Evolutionary conservation across 2,329 filamentous ascomycete species (phyloP), one percentile per base, ranked within the genome.

Genomic region (Epichloe scottii): DNA sequence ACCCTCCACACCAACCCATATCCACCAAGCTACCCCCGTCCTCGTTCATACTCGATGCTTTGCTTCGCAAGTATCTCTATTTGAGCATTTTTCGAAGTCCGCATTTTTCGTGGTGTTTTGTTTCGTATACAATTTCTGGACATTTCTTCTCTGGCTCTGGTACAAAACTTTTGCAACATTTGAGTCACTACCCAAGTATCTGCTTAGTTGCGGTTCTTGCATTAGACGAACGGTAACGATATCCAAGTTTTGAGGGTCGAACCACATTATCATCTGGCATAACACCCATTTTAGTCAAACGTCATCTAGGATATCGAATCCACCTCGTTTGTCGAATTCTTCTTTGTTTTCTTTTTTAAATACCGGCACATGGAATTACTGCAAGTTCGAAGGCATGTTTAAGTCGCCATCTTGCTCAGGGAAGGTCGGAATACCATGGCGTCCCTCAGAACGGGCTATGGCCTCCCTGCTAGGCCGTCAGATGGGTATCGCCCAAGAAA

Each of bases 381-480:
- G 21, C n/a, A 10, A 19, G 5, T 37, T 42, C 48, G 46, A 49
- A 59, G 56, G 54, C 53, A 58, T 60, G 57, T 49, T 53, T 30
- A 43, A 51, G 43, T 39, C 15, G 51, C 48, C 39, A 58, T 48
- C 56, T 53, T 59, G 33, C 8, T 46, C 46, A 44, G 14, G 30
- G 38, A 60, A 62, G 57, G 56, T 61, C 59, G 63, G 63, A 61
- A 59, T 53, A 68, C 52, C 55, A 74, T 74, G 72, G 68, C 70
- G 63, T 68, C 70, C 59, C 62, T 66, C 51, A 66, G 65, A 60
- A 62, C 62, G 54, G 66, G 66, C 51, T 68, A 66, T 57, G 68
- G 71, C 52, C 63, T 71, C 47, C 69, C 68, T 12, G 59, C 66
- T 52, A 65, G 68, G 53, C 66, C 70, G 56, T 62, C 62, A 38